Evolutionary conservation across 2,329 filamentous ascomycete species (phyloP).

Genomic region (Fusarium lyarnte): DNA sequence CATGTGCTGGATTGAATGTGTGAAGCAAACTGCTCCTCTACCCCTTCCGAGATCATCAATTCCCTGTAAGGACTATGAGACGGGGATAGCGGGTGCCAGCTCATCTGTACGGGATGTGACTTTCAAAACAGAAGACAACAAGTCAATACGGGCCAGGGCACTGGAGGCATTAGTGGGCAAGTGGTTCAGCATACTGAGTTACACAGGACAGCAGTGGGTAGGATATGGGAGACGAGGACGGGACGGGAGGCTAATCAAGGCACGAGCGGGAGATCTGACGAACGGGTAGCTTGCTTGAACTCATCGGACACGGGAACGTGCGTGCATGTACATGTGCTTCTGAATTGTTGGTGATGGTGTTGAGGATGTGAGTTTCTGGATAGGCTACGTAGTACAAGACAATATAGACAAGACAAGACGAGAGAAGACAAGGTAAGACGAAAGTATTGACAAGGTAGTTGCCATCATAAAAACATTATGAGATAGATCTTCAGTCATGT

Average conservation of each 20-base stretch:
- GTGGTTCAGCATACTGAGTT: constrained; percentile 3
- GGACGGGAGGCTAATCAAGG: constrained; percentile 25
- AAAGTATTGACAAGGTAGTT: neutral
- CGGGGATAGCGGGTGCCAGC: constrained; percentile 17
- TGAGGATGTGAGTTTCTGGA: neutral
- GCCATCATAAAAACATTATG: neutral
- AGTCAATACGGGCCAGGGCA: neutral
- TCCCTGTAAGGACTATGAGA: no score
- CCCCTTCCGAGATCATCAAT: no score
- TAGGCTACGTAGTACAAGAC: constrained; percentile 1
- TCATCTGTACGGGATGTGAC: constrained; percentile 6
- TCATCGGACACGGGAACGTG: constrained; percentile 45
- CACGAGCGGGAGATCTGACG: constrained; percentile 38
- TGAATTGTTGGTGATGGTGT: constrained; percentile 25
- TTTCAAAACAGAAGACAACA: constrained; percentile 11
- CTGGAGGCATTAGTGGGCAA: neutral
- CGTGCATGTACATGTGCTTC: constrained; percentile 27
- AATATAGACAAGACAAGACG: neutral
- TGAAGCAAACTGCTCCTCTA: neutral
- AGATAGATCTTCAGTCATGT: no score
- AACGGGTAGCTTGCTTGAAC: constrained; percentile 43
- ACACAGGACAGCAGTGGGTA: constrained; percentile 7
- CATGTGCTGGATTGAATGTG: neutral
- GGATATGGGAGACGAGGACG: constrained; percentile 20
- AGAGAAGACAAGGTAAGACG: neutral